Conservation (phyloP, 805 yeast genomes). For the Metschnikowia rubicola region DNA sequence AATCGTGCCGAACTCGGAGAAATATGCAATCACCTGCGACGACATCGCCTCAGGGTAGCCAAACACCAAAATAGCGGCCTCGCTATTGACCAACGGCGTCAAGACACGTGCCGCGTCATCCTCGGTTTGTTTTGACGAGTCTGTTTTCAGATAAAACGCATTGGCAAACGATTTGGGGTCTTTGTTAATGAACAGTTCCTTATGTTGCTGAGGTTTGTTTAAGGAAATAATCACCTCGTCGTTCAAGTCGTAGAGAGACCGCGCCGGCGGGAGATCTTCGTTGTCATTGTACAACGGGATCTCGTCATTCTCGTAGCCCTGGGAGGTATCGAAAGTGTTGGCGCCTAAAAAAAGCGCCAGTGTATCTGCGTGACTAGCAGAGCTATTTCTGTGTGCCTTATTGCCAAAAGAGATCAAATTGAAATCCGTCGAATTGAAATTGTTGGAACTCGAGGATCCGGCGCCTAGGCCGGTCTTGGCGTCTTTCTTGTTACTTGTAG, state of each 20-base stretch:
- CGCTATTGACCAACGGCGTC: slow-evolving; percentile 33
- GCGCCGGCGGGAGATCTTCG: slow-evolving; percentile 48
- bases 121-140: slow-evolving; percentile 4
- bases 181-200: slow-evolving; percentile 41
- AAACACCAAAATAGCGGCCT: slow-evolving; percentile 74
- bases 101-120: slow-evolving; percentile 12
- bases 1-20: slow-evolving; percentile 74
- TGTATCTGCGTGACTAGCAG: slow-evolving; percentile 16
- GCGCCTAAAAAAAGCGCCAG: slow-evolving; percentile 13
- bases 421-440: slow-evolving; percentile 14
- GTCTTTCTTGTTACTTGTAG: slow-evolving; percentile 17
- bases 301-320: slow-evolving; percentile 28
- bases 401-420: slow-evolving; percentile 37
- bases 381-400: slow-evolving; percentile 17
- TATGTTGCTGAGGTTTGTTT: slow-evolving; percentile 33
- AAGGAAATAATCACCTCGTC: slow-evolving; percentile 39
- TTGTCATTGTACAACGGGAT: slow-evolving; percentile 24
- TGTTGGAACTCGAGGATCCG: slow-evolving; percentile 2
- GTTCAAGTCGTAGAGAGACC: slow-evolving; percentile 48
- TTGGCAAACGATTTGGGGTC: slow-evolving; percentile 46
- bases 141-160: slow-evolving; percentile 32
- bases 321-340: slow-evolving; percentile 26
- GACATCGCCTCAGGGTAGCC: slow-evolving; percentile 84
- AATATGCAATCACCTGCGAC: slow-evolving; percentile 62
- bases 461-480: slow-evolving; percentile 3